Evolutionary conservation across 2,329 filamentous ascomycete species (phyloP), one percentile per base, ranked within the genome.

Genomic region (Penicillium decumbens): DNA sequence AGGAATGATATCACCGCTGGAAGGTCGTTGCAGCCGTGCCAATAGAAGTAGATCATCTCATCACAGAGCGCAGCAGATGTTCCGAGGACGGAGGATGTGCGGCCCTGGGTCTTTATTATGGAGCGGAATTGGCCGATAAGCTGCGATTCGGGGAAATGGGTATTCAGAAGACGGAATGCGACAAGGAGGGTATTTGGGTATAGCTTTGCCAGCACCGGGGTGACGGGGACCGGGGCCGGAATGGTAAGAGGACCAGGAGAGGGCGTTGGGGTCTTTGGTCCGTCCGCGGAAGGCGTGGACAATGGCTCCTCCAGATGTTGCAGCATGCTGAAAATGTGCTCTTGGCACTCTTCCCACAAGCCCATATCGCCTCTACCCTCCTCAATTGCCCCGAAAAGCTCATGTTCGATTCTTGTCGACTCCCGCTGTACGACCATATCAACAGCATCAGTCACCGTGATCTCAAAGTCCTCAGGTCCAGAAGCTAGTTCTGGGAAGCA

Each of bases 61-160:
- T 75, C 74, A 59, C 72, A 76, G 20, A 77, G 66, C 1, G 62
- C 63, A 1, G 65, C 65, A 6, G 69, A 72, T 12, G 68, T 65
- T 10, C 71, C 74, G 4, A 76, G 65, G n/a, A 75, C 60, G 20
- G 71, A 65, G n/a, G 70, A 72, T 12, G 66, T 61, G 3, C 69
- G 65, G 8, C 74, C 74, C 4, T 72, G 66, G 2, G 64, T 58
- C 46, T 69, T 70, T 52, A 76, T 70, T 0, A 62, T 66, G 8
- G 70, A 60, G 9, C 72, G 68, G 43, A 76, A 67, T 48, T 72
- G 63, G n/a, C 64, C 54, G 45, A 71, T 66, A 23, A 73, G 64
- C 3, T 60, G 64, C 1, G 73, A 76, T 8, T 65, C 62, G 0
- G 73, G 72, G 53, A 69, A 72, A 47, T 72, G 61, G 6, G 62